Evolutionary conservation across 352 stramenopile genomes (phyloP).

Genomic region (Phytopythium helicoides): DNA sequence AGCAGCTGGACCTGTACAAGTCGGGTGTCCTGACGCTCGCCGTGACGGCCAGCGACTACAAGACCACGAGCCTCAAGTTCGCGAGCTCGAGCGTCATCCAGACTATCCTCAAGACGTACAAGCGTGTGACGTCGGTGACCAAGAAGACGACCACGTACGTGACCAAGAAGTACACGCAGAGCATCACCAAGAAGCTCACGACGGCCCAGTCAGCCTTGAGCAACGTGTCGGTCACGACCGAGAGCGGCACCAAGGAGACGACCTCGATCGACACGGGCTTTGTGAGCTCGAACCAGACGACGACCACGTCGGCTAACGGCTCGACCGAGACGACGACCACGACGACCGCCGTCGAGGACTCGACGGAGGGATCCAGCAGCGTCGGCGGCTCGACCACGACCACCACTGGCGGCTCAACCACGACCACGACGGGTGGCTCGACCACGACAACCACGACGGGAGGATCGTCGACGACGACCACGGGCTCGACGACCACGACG

Average conservation of each 20-base stretch:
- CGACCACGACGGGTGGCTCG: conserved; percentile 8
- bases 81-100: conserved; percentile 40
- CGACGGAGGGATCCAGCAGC: neutral
- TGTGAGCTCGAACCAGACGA: conserved; percentile 22
- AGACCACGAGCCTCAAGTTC: conserved; percentile 41
- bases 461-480: conserved; percentile 4
- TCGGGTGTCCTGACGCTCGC: conserved; percentile 45
- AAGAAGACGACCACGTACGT: conserved; percentile 9
- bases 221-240: conserved; percentile 27
- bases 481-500: conserved; percentile 1
- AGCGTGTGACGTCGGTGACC: conserved; percentile 13
- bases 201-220: conserved; percentile 18
- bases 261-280: conserved; percentile 28
- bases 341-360: conserved; percentile 6
- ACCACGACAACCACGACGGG: conserved; percentile 7
- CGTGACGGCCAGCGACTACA: conserved; percentile 38
- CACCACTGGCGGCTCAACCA: conserved; percentile 18
- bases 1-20: conserved; percentile 48
- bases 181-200: conserved; percentile 25
- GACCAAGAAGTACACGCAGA: conserved; percentile 33
- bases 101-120: conserved; percentile 35
- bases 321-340: conserved; percentile 16
- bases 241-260: conserved; percentile 15
- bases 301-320: conserved; percentile 8
- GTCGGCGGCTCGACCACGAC: conserved; percentile 10